Percentiles rank a stretch among this genome's conserved stretches.
Evolutionary conservation across 768 basidiomycete genomes (phyloP).

Genomic region (Boletus barrowsii): DNA sequence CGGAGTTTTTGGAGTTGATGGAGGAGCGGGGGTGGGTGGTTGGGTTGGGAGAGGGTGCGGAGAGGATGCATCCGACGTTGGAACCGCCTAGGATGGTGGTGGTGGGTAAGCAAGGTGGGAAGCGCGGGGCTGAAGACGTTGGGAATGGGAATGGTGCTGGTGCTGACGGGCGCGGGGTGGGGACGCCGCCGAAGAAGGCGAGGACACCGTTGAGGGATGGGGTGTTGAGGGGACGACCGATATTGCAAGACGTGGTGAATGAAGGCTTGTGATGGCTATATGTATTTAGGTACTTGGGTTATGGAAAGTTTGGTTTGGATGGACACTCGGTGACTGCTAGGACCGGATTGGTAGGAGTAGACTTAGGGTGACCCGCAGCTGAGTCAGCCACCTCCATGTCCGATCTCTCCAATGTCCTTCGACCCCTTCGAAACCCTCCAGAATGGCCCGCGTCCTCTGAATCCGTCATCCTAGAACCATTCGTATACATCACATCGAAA

Average conservation of each 20-base stretch:
- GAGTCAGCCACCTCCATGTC: no score
- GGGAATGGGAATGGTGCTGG: neutral
- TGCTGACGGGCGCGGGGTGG: neutral
- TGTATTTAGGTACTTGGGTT: no score
- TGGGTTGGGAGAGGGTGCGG: constrained; percentile 50
- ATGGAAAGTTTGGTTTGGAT: no score
- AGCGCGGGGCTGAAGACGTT: constrained; percentile 7
- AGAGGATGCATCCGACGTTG: constrained; percentile 45
- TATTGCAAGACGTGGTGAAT: constrained; percentile 60
- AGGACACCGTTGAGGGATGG: constrained; percentile 36
- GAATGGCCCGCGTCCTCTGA: constrained; percentile 38
- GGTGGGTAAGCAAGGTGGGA: constrained; percentile 14
- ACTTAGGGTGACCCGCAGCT: no score
- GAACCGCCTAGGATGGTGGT: constrained; percentile 11
- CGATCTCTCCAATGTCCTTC: constrained; percentile 16
- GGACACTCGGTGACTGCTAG: no score
- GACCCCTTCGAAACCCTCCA: constrained; percentile 16
- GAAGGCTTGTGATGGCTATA: constrained; percentile 26
- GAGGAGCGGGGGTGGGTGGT: constrained; percentile 70
- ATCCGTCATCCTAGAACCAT: constrained; percentile 72
- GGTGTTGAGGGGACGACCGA: constrained; percentile 53
- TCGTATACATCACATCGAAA: constrained; percentile 73
- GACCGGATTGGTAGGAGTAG: no score
- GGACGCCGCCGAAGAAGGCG: constrained; percentile 36
- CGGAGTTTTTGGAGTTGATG: constrained; percentile 78